Evolutionary conservation across 225 moss, liverwort and hornwort genomes (phyloP), one percentile per base, ranked within the genome.

Genomic region (Climacium dendroides): DNA sequence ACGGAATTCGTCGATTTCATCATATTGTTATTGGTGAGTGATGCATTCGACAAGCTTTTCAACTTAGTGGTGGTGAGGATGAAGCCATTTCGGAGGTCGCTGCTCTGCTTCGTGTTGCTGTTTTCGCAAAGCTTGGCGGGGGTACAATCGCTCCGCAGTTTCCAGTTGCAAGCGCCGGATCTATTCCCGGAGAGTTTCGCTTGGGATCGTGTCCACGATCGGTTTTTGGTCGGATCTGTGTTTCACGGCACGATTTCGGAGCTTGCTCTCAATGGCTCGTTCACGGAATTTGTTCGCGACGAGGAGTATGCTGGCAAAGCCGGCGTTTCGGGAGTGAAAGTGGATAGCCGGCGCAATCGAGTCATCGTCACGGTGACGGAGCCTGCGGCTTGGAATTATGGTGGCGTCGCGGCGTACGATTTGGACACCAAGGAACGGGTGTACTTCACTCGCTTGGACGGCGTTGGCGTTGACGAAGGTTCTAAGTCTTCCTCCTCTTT

Each of bases 151-250:
- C 77, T 88, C 18, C 84, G 76, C 62, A 86, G 15, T 58, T 77
- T 86, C 15, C 28, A 64, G 81, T 91, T 92, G 55, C 78, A 74
- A 29, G 83, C 90, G 7, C 74, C 52, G 11, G 70, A 96, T 67
- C 74, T 97, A 15, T 98, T 89, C 32, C 98, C 97, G 6, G 95
- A 95, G 90, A 90, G 97, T 79, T 95, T 98, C 81, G 97, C 91
- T 57, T 98, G 94, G 92, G 97, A 97, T 48, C 89, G 70, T 13
- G 87, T 83, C 70, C 95, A 93, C 83, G 79, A 88, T 6, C 91
- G 95, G 17, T 97, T 98, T 76, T 47, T 97, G 39, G 19, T 98
- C 4, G 97, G 98, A 6, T 98, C 96, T 26, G 6, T 65, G 41
- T 77, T 35, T 15, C 58, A 85, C 6, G 92, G 92, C 78, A 80